These are phyloP conservation scores for Panellus pusillus DNA, from an alignment of 768 basidiomycete species.

Conservation along the genomic window DNA sequence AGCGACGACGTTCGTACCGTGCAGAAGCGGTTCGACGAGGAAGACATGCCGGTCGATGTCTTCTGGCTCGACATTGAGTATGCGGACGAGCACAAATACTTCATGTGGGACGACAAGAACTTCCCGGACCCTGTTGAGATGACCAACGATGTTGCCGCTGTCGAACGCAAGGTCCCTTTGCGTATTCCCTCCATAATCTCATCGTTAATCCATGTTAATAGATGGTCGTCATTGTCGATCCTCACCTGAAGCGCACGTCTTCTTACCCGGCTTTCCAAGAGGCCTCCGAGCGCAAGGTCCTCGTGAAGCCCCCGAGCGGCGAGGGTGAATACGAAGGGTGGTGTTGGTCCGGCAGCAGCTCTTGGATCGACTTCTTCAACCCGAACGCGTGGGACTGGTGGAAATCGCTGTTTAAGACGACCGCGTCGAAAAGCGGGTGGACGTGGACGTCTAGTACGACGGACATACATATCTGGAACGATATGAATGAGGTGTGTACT, in stretches of 20 bases:
- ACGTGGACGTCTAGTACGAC: constrained; percentile 80
- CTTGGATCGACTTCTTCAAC: constrained; percentile 98
- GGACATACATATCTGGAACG: constrained; percentile 94
- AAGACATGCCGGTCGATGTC: constrained; percentile 89
- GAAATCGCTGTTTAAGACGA: constrained; percentile 76
- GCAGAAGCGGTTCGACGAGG: constrained; percentile 87
- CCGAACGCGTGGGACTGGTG: constrained; percentile 90
- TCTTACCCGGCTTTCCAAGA: constrained; percentile 83
- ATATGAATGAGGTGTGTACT: constrained; percentile 91
- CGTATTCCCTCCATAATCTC: background rate
- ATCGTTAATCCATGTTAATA: constrained; percentile 31
- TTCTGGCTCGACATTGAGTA: constrained; percentile 22
- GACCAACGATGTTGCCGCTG: constrained; percentile 83
- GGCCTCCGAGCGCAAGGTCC: constrained; percentile 77
- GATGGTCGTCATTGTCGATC: constrained; percentile 99
- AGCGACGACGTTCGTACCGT: constrained; percentile 85
- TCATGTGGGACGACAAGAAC: constrained; percentile 90
- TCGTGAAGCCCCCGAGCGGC: constrained; percentile 81
- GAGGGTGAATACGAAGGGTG: constrained; percentile 92
- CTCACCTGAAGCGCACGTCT: constrained; percentile 84
- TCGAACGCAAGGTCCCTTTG: constrained; percentile 72
- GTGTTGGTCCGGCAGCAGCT: constrained; percentile 97
- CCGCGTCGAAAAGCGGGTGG: constrained; percentile 56
- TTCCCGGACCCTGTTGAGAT: constrained; percentile 96
- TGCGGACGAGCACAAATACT: constrained; percentile 76